phyloP scores from a whole-genome alignment of 495 filamentous ascomycete species.

The Lophiotrema nucula region DNA sequence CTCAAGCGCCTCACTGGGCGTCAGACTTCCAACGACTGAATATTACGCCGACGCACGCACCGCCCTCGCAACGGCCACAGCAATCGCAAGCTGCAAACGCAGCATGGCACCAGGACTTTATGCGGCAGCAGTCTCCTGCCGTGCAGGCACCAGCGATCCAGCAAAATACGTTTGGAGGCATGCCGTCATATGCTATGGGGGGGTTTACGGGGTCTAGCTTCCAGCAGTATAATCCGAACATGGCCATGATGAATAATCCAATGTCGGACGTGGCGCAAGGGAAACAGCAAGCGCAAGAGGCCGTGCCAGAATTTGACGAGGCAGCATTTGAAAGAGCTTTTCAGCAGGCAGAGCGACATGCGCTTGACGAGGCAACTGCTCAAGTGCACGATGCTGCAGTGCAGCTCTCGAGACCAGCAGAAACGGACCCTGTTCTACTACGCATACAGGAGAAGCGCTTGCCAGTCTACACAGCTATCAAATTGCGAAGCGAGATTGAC shows the following conservation, averaged over 20 bases:
- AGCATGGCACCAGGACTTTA: slow-evolving; percentile 41
- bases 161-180: slow-evolving; percentile 17
- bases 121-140: slow-evolving; percentile 22
- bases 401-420: not conserved
- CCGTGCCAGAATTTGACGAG: slow-evolving; percentile 51
- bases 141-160: slow-evolving; percentile 8
- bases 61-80: slow-evolving; percentile 30
- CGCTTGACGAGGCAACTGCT: slow-evolving; percentile 9
- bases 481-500: slow-evolving; percentile 18
- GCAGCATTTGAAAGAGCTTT: slow-evolving; percentile 66
- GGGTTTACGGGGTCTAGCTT: slow-evolving; percentile 13
- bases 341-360: slow-evolving; percentile 42
- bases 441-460: slow-evolving; percentile 21
- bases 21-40: slow-evolving; percentile 44
- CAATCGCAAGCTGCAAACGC: slow-evolving; percentile 11
- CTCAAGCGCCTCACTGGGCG: slow-evolving; percentile 38
- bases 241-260: not conserved
- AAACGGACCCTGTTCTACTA: slow-evolving; percentile 23
- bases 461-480: slow-evolving; percentile 18
- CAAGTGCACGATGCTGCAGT: not conserved
- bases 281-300: slow-evolving; percentile 28
- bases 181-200: slow-evolving; percentile 21
- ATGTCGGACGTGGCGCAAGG: slow-evolving; percentile 26
- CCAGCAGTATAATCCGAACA: slow-evolving; percentile 2
- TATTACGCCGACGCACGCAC: slow-evolving; percentile 26